Base-by-base conservation (phyloP, 83 land plant species). In the Thuja plicata region DNA sequence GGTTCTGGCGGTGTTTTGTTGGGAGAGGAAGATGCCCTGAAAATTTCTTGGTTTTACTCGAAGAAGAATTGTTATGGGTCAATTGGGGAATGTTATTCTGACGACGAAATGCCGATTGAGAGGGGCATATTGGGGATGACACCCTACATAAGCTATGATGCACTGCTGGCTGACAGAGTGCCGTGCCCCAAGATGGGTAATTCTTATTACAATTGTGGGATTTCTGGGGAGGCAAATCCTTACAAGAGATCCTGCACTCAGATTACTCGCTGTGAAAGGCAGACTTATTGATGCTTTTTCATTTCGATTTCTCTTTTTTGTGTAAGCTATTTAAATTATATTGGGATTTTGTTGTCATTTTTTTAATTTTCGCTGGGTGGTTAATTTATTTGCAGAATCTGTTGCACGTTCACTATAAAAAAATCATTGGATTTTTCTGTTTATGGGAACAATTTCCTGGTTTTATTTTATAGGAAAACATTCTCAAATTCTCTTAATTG, bases 181-280 rank as follows among this genome's bases (percentile, higher is more conserved):
- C 95, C 95, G 2, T 94, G 95, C 87, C 77, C 90, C 7, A 87
- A 24, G 35, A 57, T 74, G 19, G 95, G 93, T 8, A 87, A 84
- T 5, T 92, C 95, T 57, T 94, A 92, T 90, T 92, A 92, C 89
- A 91, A 94, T 88, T 94, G 95, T 87, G 66, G 80, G 35, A 30
- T 89, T 0, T 90, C 92, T 35, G 91, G 87, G 8, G 52, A 79
- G 52, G 93, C 93, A 7, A 94, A 94, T 38, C 95, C 95, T n/a
- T 94, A 94, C 87, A 48, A 0, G 66, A 92, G 91, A 24, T 73
- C 90, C 21, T 94, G 95, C 91, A 89, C 87, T 32, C 38, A 10
- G 52, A 88, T 93, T 89, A 91, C 94, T 38, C 84, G 74, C 50
- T 93, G 94, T 62, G 87, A 86, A 3, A 90, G 93, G 60, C 15